These are phyloP conservation scores for Trypanosomatidae sp. DNA, from an alignment of 208 protist genomes.

Conservation along the genomic window DNA sequence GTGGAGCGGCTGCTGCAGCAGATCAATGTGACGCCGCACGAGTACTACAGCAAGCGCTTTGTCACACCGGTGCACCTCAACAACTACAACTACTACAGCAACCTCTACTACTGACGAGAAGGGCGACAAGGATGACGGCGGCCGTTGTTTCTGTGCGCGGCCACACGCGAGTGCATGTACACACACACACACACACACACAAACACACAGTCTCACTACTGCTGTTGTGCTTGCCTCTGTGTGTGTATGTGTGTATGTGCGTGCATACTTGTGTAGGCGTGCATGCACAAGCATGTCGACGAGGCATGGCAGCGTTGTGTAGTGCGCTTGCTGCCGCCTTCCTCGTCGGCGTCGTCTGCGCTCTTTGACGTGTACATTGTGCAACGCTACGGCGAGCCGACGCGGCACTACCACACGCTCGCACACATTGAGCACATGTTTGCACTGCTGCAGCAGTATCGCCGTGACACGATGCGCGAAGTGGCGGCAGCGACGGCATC, in stretches of 20 bases:
- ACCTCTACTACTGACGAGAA: slow-evolving; percentile 25
- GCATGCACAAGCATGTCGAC: too few relatives aligned
- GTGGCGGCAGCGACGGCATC: slow-evolving; percentile 5
- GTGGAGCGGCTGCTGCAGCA: slow-evolving; percentile 62
- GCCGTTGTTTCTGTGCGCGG: too few relatives aligned
- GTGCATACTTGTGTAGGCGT: not conserved
- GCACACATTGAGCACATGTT: slow-evolving; percentile 51
- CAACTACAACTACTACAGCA: slow-evolving; percentile 33
- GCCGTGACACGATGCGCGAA: not conserved
- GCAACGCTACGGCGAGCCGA: slow-evolving; percentile 36
- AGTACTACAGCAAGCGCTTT: slow-evolving; percentile 81
- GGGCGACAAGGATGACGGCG: not conserved
- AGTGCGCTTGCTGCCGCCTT: too few relatives aligned
- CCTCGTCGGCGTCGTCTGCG: not conserved
- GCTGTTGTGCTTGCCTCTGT: not conserved
- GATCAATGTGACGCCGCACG: slow-evolving; percentile 60
- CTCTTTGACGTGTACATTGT: slow-evolving; percentile 15
- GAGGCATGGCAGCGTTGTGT: too few relatives aligned
- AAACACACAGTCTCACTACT: not conserved
- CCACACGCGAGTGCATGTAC: too few relatives aligned
- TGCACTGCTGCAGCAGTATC: slow-evolving; percentile 7
- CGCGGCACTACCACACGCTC: slow-evolving; percentile 64
- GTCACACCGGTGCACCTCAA: slow-evolving; percentile 27
- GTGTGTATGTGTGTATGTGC: not conserved
- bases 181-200: too few relatives aligned